phyloP scores from a whole-genome alignment of 2,329 filamentous ascomycete species.

The Phialemoniopsis sp. region DNA sequence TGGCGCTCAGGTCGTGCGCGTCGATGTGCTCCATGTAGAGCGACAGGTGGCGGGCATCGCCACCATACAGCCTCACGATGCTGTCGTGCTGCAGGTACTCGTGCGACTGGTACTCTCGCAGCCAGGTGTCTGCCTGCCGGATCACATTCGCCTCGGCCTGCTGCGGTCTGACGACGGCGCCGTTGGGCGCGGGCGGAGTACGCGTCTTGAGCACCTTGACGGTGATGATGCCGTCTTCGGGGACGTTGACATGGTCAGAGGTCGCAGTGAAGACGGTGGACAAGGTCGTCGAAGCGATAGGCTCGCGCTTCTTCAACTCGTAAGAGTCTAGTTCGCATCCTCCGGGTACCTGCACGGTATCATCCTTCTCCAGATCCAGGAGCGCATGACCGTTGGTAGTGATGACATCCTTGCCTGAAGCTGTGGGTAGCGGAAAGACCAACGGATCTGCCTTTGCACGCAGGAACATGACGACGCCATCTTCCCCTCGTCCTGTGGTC shows the following conservation, averaged over 20 bases:
- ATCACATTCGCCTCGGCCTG: constrained; percentile 52
- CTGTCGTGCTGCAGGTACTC: constrained; percentile 51
- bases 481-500: constrained; percentile 23
- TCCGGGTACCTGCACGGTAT: constrained; percentile 44
- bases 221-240: constrained; percentile 48
- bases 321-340: constrained; percentile 49
- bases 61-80: constrained; percentile 54
- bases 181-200: constrained; percentile 14
- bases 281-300: constrained; percentile 50
- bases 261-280: constrained; percentile 50
- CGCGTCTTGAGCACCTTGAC: constrained; percentile 58
- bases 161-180: constrained; percentile 35
- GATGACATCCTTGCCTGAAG: constrained; percentile 42
- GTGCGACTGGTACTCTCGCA: constrained; percentile 53
- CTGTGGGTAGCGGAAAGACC: constrained; percentile 46
- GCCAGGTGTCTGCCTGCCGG: constrained; percentile 55
- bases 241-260: constrained; percentile 42
- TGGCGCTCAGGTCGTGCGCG: constrained; percentile 47
- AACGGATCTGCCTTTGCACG: constrained; percentile 44
- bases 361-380: constrained; percentile 43
- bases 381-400: constrained; percentile 43
- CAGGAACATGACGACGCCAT: constrained; percentile 53
- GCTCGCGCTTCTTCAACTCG: constrained; percentile 48
- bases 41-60: constrained; percentile 55
- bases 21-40: constrained; percentile 60